Evolutionary conservation across 2,329 filamentous ascomycete genomes (phyloP), one percentile per base, ranked within the genome.

Genomic region (Stromatinia cepivora): DNA sequence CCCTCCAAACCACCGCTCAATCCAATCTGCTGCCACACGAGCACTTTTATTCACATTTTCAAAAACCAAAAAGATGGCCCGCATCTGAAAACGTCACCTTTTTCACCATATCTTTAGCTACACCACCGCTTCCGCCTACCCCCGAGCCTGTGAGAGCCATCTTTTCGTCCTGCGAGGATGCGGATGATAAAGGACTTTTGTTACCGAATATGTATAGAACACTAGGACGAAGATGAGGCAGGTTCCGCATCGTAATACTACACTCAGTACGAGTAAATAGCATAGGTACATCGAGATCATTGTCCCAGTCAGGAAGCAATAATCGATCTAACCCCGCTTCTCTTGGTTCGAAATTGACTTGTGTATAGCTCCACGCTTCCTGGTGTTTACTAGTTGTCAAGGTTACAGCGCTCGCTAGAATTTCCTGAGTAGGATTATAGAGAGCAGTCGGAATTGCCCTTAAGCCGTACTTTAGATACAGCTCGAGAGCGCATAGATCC

Each of bases 371-470:
- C 76, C 92, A 89, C 69, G 95, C 90, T 81, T 97, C 93, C 77
- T 97, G 92, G 79, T 97, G 91, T 75, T 94, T 93, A 0, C 92
- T 90, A 0, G 94, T 98, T 2, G 87, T 86, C 4, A 94, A 84
- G 0, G 92, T 94, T 0, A 93, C 20, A 31, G 56, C 36, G 11
- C 31, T 39, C 46, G 57, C 57, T 6, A 22, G 36, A 42, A n/a
- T 39, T 13, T 77, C 76, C 8, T 73, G 69, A 0, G 82, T 75
- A 0, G 87, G 86, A 77, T 50, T 22, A 15, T 87, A 86, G 22
- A 89, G 76, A 10, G 77, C 75, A 0, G 91, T 93, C 3, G 92
- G 91, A 2, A 89, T 82, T 17, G 90, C 85, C n/a, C 91, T 86
- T n/a, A 97, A 81, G 17, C 93, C 94, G 77, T 91, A 84, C 69